These are phyloP conservation scores for Agroathelia rolfsii DNA, from an alignment of 1,284 basidiomycete genomes.

Conservation along the genomic window DNA sequence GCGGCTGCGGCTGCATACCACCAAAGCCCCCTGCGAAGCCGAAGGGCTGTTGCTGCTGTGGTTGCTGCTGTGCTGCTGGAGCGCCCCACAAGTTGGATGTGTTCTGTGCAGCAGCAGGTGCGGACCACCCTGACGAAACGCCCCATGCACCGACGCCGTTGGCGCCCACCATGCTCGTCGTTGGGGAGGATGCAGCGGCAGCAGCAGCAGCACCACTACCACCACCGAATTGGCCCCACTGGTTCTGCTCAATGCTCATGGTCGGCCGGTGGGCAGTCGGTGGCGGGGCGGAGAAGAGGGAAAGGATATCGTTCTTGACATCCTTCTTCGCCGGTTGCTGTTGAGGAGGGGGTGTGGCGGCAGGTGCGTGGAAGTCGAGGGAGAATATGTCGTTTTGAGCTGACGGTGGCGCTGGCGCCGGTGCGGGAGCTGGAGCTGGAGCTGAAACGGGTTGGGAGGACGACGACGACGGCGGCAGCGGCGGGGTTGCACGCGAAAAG, in stretches of 20 bases:
- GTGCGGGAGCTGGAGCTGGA: too few relatives aligned
- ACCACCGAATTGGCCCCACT: slow-evolving; percentile 19
- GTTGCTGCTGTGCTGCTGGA: slow-evolving; percentile 16
- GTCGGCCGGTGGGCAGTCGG: slow-evolving; percentile 21
- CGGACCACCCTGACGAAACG: slow-evolving; percentile 49
- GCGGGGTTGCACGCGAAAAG: slow-evolving; percentile 12
- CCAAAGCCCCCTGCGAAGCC: too few relatives aligned
- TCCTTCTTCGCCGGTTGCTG: slow-evolving; percentile 64
- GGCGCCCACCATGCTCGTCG: slow-evolving; percentile 48
- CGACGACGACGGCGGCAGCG: slow-evolving; percentile 11
- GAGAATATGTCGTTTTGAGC: slow-evolving; percentile 73
- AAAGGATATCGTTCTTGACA: slow-evolving; percentile 81
- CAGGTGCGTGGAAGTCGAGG: slow-evolving; percentile 70
- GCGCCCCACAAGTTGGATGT: slow-evolving; percentile 34
- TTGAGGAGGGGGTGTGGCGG: slow-evolving; percentile 26
- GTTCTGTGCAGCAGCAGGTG: slow-evolving; percentile 17
- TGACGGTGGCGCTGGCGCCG: too few relatives aligned
- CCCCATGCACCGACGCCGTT: slow-evolving; percentile 56
- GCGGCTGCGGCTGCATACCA: too few relatives aligned
- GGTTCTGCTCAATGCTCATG: too few relatives aligned
- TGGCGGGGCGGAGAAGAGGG: slow-evolving; percentile 59
- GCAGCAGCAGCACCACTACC: slow-evolving; percentile 14
- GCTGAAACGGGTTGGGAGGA: slow-evolving; percentile 13
- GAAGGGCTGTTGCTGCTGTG: slow-evolving; percentile 16
- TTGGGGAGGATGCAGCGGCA: slow-evolving; percentile 13